Conservation (phyloP, 441 rosid genomes). For the Mallotus japonicus region DNA sequence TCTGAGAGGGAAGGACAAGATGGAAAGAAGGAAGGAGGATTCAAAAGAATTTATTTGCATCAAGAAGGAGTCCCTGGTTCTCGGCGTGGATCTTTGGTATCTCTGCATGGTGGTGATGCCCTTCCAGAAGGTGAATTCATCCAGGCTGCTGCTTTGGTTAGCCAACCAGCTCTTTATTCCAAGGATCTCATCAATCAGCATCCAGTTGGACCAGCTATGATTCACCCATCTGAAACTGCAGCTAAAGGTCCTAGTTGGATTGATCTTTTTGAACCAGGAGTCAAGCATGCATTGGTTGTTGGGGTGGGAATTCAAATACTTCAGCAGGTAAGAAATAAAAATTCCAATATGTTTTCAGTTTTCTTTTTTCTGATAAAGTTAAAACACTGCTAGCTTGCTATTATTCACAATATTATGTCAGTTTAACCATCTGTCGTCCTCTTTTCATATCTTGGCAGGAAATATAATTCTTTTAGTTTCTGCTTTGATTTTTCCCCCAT, state of each 20-base stretch:
- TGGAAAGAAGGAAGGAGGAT: constrained; percentile 72
- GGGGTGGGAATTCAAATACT: constrained; percentile 78
- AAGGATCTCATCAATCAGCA: constrained; percentile 43
- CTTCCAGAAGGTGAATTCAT: constrained; percentile 42
- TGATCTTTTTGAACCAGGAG: constrained; percentile 73
- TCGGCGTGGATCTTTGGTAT: constrained; percentile 50
- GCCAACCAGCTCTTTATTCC: constrained; percentile 57
- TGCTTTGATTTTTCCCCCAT: not conserved
- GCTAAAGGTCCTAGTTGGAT: constrained; percentile 48
- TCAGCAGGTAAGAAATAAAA: constrained; percentile 52
- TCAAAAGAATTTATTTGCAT: constrained; percentile 78
- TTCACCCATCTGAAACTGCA: constrained; percentile 51
- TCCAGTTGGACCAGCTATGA: constrained; percentile 56
- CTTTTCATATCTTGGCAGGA: not conserved
- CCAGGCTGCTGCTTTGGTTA: constrained; percentile 73
- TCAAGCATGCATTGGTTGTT: constrained; percentile 69
- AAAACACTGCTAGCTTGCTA: not conserved
- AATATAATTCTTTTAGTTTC: not conserved
- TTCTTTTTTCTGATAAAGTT: not conserved
- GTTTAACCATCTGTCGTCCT: no score
- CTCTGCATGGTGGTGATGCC: constrained; percentile 41
- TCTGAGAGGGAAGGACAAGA: constrained; percentile 54
- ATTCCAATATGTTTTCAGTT: not conserved
- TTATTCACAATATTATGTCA: not conserved
- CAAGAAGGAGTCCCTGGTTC: constrained; percentile 59